These are phyloP conservation scores for Xylaria sp. DNA, from an alignment of 2,329 filamentous ascomycete genomes.

Conservation along the genomic window DNA sequence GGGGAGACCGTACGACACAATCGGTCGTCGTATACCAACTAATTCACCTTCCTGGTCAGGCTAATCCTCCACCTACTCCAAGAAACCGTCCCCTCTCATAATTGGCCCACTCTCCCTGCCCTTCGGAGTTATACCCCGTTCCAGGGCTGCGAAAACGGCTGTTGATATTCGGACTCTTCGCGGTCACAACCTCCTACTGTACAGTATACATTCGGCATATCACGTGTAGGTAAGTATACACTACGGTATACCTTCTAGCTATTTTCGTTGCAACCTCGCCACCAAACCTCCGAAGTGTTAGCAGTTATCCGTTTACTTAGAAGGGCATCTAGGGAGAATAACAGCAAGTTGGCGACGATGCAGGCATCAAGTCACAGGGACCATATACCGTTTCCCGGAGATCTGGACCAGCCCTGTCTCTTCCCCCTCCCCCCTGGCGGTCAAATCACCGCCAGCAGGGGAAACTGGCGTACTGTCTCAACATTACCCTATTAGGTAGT, in stretches of 20 bases:
- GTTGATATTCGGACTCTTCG: not conserved
- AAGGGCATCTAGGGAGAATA: no score
- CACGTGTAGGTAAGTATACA: no score
- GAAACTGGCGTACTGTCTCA: not conserved
- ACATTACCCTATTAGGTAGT: not conserved
- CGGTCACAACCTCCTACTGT: constrained; percentile 4
- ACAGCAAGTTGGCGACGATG: no score
- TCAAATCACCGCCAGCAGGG: constrained; percentile 7
- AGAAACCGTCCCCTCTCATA: constrained; percentile 11
- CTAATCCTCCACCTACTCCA: constrained; percentile 20
- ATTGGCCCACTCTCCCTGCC: constrained; percentile 20
- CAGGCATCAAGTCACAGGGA: no score
- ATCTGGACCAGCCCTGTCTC: constrained; percentile 17
- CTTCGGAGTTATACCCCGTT: constrained; percentile 27
- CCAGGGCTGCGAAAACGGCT: not conserved
- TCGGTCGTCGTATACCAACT: constrained; percentile 12
- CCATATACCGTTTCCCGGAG: constrained; percentile 13
- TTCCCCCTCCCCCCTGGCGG: constrained; percentile 1
- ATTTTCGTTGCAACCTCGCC: not conserved
- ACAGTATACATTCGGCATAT: not conserved
- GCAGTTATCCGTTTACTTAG: not conserved
- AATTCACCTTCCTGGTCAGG: constrained; percentile 26
- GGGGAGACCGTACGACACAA: not conserved
- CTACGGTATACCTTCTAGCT: no score
- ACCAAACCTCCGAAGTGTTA: constrained; percentile 3